These are phyloP conservation scores for Condylostoma magnum DNA, from an alignment of 169 alveolate species.

Conservation along the genomic window DNA sequence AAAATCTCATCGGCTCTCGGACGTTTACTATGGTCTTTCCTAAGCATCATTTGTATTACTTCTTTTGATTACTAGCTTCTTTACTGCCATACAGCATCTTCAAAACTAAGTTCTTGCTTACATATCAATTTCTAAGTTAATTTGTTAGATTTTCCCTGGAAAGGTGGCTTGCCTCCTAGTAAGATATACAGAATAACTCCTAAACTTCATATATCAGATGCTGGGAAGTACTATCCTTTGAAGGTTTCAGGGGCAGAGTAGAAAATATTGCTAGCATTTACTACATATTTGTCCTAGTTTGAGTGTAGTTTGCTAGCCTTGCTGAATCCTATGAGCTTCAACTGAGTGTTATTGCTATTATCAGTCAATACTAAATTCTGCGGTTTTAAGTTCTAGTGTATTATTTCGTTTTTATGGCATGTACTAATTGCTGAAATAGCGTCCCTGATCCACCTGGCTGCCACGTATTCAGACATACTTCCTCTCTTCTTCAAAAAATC, in stretches of 20 bases:
- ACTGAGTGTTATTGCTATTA: background rate
- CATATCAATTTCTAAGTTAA: no score
- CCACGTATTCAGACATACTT: background rate
- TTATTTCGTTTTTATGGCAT: background rate
- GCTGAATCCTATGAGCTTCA: constrained; percentile 1
- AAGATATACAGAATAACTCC: constrained; percentile 82
- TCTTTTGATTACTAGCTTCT: no score
- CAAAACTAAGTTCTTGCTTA: no score
- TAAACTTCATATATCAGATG: constrained; percentile 82
- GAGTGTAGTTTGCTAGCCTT: no score
- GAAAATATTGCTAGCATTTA: no score
- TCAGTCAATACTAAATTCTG: background rate
- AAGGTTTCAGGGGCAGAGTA: constrained; percentile 87
- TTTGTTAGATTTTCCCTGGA: constrained; percentile 74
- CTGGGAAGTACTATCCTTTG: constrained; percentile 79
- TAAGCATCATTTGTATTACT: no score
- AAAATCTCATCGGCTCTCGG: no score
- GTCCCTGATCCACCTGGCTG: background rate
- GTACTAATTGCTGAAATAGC: background rate
- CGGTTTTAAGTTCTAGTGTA: background rate
- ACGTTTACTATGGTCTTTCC: no score
- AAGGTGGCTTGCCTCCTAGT: constrained; percentile 86
- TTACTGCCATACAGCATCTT: no score
- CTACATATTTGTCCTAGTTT: no score
- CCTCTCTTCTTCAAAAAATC: background rate